phyloP scores from a whole-genome alignment of 1,139 yeast genomes.

The Protomyces inundatus region DNA sequence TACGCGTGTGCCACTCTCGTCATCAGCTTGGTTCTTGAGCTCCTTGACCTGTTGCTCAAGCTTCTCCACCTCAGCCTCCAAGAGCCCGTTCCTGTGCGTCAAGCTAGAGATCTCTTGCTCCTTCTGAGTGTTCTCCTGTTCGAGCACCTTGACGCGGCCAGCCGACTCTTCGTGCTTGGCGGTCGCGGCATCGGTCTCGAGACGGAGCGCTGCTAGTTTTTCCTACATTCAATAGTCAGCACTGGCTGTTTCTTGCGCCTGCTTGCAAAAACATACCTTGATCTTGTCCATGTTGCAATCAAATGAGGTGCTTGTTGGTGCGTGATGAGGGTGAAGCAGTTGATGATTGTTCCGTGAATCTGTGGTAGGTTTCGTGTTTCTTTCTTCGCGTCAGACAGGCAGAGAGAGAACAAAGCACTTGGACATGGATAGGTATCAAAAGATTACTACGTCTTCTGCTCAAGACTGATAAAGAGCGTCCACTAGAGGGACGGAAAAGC shows the following conservation, averaged over 20 bases:
- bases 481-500: no score
- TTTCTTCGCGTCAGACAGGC: no score
- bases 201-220: constrained; percentile 86
- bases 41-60: constrained; percentile 74
- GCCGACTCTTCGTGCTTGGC: constrained; percentile 87
- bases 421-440: no score
- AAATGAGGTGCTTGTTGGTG: no score
- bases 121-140: constrained; percentile 84
- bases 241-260: neutral
- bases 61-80: constrained; percentile 88
- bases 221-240: constrained; percentile 34
- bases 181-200: constrained; percentile 96
- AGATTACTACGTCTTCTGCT: no score
- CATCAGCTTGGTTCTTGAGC: constrained; percentile 85
- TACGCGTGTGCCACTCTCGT: constrained; percentile 59
- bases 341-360: no score
- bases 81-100: constrained; percentile 82
- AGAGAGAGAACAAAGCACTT: no score
- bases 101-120: constrained; percentile 93
- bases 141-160: constrained; percentile 77
- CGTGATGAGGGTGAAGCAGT: no score
- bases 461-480: no score
- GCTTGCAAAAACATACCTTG: neutral
- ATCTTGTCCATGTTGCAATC: constrained; percentile 8
- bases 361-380: no score